Evolutionary conservation across 345 rosid species (phyloP).

Genomic region (Arabidopsis thaliana): TAIR10.1 NC_003070.9:9528501-9529000

Average conservation of each 20-base stretch:
- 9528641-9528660: conserved; percentile 28
- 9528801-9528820: conserved; percentile 49
- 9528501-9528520: background rate
- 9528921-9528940: background rate
- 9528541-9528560: background rate
- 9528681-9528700: conserved; percentile 96
- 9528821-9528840: conserved; percentile 24
- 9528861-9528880: conserved; percentile 29
- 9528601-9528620: background rate
- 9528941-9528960: no score
- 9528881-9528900: conserved; percentile 25
- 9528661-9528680: conserved; percentile 89
- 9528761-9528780: conserved; percentile 91
- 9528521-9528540: background rate
- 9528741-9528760: conserved; percentile 93
- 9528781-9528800: conserved; percentile 83
- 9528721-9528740: conserved; percentile 94
- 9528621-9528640: background rate
- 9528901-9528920: conserved; percentile 32
- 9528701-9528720: conserved; percentile 89
- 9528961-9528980: no score
- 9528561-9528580: background rate
- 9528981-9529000: background rate
- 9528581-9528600: no score
- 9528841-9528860: conserved; percentile 65